A percentile compares a stretch with the other conserved stretches of the same genome.
phyloP scores from a whole-genome alignment of 345 rosid species.

The Acer negundo region DNA sequence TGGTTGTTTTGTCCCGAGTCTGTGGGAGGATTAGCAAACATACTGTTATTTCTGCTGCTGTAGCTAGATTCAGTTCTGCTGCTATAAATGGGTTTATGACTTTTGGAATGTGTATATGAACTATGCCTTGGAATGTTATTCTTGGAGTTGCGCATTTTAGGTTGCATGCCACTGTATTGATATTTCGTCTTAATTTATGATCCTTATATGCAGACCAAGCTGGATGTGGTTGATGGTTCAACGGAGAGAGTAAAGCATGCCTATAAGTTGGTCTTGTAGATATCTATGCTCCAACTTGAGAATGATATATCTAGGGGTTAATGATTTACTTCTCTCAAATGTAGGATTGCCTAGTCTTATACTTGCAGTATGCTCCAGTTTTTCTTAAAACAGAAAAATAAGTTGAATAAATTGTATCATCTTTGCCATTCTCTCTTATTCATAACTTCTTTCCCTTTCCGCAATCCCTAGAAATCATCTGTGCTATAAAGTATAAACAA shows the following conservation, averaged over 20 bases:
- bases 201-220: not conserved
- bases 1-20: not conserved
- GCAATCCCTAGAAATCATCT: not conserved
- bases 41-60: not conserved
- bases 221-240: not conserved
- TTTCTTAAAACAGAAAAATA: not conserved
- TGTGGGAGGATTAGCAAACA: not conserved
- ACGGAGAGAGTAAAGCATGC: not conserved
- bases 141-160: not conserved
- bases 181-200: not conserved
- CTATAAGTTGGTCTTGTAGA: not conserved
- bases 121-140: not conserved
- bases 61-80: no score
- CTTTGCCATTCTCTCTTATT: not conserved
- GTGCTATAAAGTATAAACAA: not conserved
- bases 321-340: not conserved
- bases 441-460: not conserved
- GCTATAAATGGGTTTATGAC: not conserved
- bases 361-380: not conserved
- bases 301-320: not conserved
- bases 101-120: not conserved
- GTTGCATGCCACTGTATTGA: not conserved
- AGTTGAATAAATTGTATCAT: not conserved
- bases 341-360: not conserved
- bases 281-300: not conserved